Conservation (phyloP, 331 rosid genomes). For the Ulmus americana region DNA sequence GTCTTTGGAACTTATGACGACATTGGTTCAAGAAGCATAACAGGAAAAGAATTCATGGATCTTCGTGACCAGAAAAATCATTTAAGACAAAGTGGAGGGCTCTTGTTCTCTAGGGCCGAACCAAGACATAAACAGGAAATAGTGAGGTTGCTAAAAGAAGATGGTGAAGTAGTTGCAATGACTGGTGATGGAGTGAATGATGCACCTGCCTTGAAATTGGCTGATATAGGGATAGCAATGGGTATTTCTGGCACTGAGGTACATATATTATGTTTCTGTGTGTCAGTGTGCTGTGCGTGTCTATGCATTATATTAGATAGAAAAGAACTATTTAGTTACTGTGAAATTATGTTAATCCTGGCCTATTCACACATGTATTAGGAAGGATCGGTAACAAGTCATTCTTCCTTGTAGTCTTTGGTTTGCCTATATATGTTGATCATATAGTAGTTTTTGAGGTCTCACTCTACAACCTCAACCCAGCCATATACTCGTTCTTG, state of each 20-base stretch:
- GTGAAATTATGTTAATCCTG: too few relatives aligned
- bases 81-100: slow-evolving; percentile 57
- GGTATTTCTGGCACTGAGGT: slow-evolving; percentile 97
- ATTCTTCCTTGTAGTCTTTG: too few relatives aligned
- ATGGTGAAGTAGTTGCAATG: slow-evolving; percentile 88
- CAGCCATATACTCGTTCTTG: too few relatives aligned
- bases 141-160: slow-evolving; percentile 76
- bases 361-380: too few relatives aligned
- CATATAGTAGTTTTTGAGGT: too few relatives aligned
- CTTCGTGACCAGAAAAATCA: slow-evolving; percentile 39
- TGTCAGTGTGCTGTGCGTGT: too few relatives aligned
- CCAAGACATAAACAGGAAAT: slow-evolving; percentile 64
- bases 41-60: slow-evolving; percentile 66
- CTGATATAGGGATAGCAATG: slow-evolving; percentile 93
- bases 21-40: slow-evolving; percentile 50
- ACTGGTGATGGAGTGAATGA: slow-evolving; percentile 96
- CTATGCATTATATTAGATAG: too few relatives aligned
- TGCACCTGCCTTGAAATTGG: slow-evolving; percentile 90
- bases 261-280: not conserved
- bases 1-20: slow-evolving; percentile 62
- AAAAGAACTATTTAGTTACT: too few relatives aligned
- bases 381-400: too few relatives aligned
- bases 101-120: slow-evolving; percentile 86
- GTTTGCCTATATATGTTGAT: too few relatives aligned
- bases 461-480: too few relatives aligned